Percentiles rank a stretch among this genome's conserved stretches.
Conservation (phyloP, 305 asterid genomes). For the Fraxinus sp. region DNA sequence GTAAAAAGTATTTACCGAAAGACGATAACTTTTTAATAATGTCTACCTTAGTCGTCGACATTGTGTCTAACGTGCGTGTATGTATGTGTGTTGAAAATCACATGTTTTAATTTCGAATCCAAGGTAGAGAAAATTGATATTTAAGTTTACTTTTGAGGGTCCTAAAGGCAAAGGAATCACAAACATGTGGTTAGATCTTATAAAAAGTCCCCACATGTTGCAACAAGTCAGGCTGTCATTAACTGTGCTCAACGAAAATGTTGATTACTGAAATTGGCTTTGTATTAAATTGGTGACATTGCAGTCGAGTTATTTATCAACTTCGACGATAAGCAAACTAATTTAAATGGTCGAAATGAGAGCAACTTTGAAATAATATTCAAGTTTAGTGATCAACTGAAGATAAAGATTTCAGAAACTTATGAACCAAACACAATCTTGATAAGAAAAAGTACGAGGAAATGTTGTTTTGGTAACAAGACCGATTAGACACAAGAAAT, state of each 20-base stretch:
- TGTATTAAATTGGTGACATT: too few relatives aligned
- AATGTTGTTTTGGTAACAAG: too few relatives aligned
- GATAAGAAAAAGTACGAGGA: too few relatives aligned
- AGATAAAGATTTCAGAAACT: too few relatives aligned
- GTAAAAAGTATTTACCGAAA: not conserved
- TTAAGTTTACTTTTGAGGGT: not conserved
- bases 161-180: constrained; percentile 16
- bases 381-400: too few relatives aligned
- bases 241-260: not conserved
- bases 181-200: not conserved
- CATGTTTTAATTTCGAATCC: constrained; percentile 16
- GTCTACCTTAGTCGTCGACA: not conserved
- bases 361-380: too few relatives aligned
- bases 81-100: not conserved
- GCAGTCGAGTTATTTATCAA: too few relatives aligned
- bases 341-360: too few relatives aligned
- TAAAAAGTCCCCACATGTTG: not conserved
- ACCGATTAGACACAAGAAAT: too few relatives aligned
- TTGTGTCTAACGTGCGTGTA: not conserved
- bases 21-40: not conserved
- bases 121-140: constrained; percentile 13
- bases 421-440: too few relatives aligned
- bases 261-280: not conserved
- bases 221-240: not conserved
- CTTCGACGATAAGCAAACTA: too few relatives aligned